Base-by-base conservation (phyloP, 2,329 filamentous ascomycete species). In the Periconia sp. region DNA sequence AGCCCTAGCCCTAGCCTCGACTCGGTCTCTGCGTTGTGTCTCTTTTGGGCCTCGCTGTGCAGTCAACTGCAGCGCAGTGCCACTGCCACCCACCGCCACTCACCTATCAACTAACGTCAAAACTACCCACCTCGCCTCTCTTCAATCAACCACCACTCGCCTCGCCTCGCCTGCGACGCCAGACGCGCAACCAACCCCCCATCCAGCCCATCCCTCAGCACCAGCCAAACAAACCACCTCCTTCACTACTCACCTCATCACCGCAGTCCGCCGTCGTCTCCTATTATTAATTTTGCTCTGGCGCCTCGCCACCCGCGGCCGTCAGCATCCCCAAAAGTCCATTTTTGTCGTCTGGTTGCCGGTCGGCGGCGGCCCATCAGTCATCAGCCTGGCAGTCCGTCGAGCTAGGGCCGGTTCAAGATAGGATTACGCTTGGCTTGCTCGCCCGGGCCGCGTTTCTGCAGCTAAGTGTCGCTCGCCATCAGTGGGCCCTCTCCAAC, bases 381-480 rank as follows among this genome's bases (percentile, higher is more conserved):
- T 37, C 33, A 37, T 37, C 33, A 37, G 33, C 33, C 33, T 37
- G 15, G 33, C 33, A 37, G 33, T 37, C 33, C 33, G 33, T 45
- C 27, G 43, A n/a, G 43, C 27, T 27, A 27, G 23, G 23, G 5
- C 23, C 23, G 8, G 23, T 27, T 27, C 5, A 27, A 27, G 3
- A n/a, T n/a, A n/a, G n/a, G n/a, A n/a, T n/a, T n/a, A n/a, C n/a
- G n/a, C 23, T 27, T 27, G 23, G 23, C 23, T 27, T 27, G 23
- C 23, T 27, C 23, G 8, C 23, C 23, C 23, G 23, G 23, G 23
- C 23, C 23, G 23, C 23, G 5, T 8, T 27, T 3, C 23, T 23
- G 43, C 43, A 45, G 43, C 43, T 44, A 44, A 33, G 13, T 20
- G 42, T 44, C 42, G 42, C 42, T 44, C 42, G 27, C 41, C 42